Conservation (phyloP, 495 filamentous ascomycete genomes). For the Aspergillus leporis region DNA sequence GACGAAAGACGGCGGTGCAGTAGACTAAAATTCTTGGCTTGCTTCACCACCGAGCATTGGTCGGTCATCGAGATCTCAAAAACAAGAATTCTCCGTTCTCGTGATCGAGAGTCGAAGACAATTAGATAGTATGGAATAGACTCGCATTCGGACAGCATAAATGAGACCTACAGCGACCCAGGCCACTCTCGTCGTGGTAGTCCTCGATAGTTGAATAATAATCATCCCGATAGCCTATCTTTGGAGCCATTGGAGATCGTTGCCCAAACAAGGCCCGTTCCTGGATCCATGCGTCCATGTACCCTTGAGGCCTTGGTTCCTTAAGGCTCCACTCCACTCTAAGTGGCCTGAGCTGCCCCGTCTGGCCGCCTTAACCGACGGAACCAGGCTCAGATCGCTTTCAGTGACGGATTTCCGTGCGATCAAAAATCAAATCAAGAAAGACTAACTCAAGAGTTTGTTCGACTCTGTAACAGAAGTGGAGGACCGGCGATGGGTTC, state of each 20-base stretch:
- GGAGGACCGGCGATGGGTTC: conserved; percentile 1
- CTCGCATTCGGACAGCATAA: neutral
- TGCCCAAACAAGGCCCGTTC: conserved; percentile 23
- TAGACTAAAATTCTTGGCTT: conserved; percentile 8
- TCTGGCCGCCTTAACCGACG: conserved; percentile 13
- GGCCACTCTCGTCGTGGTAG: neutral
- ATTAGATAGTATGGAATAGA: neutral
- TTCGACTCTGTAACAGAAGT: conserved; percentile 6
- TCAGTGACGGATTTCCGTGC: neutral
- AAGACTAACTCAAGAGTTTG: neutral
- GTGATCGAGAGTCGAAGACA: neutral
- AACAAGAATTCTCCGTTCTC: conserved; percentile 1
- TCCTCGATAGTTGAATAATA: conserved; percentile 1
- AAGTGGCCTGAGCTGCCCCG: conserved; percentile 10
- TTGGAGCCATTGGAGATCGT: conserved; percentile 14
- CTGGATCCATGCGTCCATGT: conserved; percentile 10
- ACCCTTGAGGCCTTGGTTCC: conserved; percentile 15
- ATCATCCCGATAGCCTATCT: neutral
- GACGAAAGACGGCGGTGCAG: conserved; percentile 12
- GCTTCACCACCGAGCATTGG: neutral
- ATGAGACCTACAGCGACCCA: neutral
- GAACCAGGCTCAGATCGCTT: neutral
- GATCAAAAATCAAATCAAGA: neutral
- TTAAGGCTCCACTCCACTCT: conserved; percentile 14
- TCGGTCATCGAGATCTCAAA: neutral